Conservation (phyloP, 2,329 filamentous ascomycete species). For the Diplodia scrobiculata region DNA sequence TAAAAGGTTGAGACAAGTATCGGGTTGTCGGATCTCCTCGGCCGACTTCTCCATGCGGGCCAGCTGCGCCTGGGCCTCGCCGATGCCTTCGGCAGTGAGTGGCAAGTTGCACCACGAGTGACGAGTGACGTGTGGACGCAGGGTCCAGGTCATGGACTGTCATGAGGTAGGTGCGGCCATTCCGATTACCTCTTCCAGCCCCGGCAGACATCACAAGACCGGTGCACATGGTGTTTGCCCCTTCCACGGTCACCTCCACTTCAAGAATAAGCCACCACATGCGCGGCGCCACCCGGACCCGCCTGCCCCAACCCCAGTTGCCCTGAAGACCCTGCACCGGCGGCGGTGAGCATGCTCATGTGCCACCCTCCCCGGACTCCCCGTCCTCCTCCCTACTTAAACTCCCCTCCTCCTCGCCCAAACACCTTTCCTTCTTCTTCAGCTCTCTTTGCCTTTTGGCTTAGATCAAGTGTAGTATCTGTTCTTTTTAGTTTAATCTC, state of each 20-base stretch:
- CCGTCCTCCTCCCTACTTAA: background rate
- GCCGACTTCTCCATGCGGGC: too few species aligned
- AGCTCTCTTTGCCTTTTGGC: slow-evolving; percentile 1
- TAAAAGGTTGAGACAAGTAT: too few species aligned
- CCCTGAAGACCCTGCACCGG: background rate
- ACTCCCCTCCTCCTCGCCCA: background rate
- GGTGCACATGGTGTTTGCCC: background rate
- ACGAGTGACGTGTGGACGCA: too few species aligned
- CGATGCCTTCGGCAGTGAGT: too few species aligned
- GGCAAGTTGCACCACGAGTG: too few species aligned
- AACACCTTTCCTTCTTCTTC: background rate
- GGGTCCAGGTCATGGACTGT: background rate
- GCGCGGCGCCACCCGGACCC: background rate
- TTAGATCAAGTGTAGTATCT: slow-evolving; percentile 13
- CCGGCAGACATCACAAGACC: background rate
- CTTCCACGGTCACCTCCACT: background rate
- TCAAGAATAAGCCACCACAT: too few species aligned
- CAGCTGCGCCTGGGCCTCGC: too few species aligned
- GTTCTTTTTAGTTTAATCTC: slow-evolving; percentile 12
- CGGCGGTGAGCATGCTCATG: background rate
- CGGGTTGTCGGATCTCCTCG: too few species aligned
- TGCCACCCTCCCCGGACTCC: background rate
- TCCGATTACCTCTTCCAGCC: too few species aligned
- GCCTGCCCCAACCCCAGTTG: background rate
- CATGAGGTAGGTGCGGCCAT: background rate